These are phyloP conservation scores for Dillenia turbinata DNA, from an alignment of 164 flowering plant genomes.

Conservation along the genomic window DNA sequence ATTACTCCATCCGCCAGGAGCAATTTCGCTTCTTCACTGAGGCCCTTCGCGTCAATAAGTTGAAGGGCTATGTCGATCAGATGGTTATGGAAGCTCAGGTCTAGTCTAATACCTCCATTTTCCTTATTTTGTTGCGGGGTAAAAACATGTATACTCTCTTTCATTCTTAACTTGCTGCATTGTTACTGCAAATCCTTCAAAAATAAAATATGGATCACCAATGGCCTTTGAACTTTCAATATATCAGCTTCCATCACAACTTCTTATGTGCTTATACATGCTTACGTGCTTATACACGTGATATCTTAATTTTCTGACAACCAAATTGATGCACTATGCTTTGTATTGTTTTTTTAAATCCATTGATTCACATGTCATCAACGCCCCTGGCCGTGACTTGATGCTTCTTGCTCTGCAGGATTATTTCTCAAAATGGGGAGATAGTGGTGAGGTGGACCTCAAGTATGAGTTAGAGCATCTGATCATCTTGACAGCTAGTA, in stretches of 20 bases:
- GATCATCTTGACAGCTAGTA: slow-evolving; percentile 91
- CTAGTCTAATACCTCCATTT: background rate
- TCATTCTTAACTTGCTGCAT: background rate
- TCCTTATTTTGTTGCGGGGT: no score
- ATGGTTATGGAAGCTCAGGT: slow-evolving; percentile 95
- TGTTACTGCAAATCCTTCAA: background rate
- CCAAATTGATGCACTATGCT: background rate
- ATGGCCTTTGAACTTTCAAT: no score
- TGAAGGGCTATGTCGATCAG: slow-evolving; percentile 92
- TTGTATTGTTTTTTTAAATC: background rate
- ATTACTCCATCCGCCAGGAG: slow-evolving; percentile 76
- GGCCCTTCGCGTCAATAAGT: slow-evolving; percentile 67
- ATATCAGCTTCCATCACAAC: no score
- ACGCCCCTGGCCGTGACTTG: no score
- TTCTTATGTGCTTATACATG: background rate
- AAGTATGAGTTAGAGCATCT: slow-evolving; percentile 91
- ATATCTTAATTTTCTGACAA: background rate
- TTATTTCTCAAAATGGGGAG: slow-evolving; percentile 95
- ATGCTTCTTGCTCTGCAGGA: slow-evolving; percentile 38
- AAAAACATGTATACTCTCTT: background rate
- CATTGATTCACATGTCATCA: no score
- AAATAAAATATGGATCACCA: no score
- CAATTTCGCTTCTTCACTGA: slow-evolving; percentile 97
- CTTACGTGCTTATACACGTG: background rate
- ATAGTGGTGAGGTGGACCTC: slow-evolving; percentile 84